phyloP scores from a whole-genome alignment of 2,329 filamentous ascomycete species.

The Alternaria viburni region DNA sequence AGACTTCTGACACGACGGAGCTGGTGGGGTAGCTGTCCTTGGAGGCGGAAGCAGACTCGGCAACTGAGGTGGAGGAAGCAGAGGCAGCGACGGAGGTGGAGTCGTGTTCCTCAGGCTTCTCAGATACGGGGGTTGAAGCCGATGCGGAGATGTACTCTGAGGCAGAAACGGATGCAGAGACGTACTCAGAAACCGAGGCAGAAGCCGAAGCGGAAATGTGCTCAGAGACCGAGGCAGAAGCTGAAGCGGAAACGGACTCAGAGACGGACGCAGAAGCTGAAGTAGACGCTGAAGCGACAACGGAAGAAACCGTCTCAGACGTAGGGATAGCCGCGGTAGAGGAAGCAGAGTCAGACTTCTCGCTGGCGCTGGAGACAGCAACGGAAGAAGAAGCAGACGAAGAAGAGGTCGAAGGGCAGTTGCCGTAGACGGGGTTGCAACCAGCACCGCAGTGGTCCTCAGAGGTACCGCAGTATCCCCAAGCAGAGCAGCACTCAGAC shows the following conservation, averaged over 20 bases:
- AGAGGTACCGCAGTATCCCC: slow-evolving; percentile 49
- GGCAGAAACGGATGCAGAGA: neutral
- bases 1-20: slow-evolving; percentile 10
- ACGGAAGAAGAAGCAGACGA: neutral
- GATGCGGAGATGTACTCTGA: neutral
- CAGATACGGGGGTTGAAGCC: slow-evolving; percentile 14
- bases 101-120: slow-evolving; percentile 10
- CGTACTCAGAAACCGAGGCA: neutral
- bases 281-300: neutral
- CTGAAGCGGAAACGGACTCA: slow-evolving; percentile 7
- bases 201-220: slow-evolving; percentile 1
- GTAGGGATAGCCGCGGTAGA: neutral
- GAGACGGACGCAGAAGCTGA: slow-evolving; percentile 12
- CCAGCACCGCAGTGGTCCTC: slow-evolving; percentile 35
- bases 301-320: neutral
- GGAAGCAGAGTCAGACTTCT: slow-evolving; percentile 10
- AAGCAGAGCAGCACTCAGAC: slow-evolving; percentile 54
- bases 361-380: slow-evolving; percentile 6
- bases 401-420: slow-evolving; percentile 16
- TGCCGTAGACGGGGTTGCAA: slow-evolving; percentile 39
- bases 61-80: slow-evolving; percentile 5
- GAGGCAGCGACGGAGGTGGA: slow-evolving; percentile 3
- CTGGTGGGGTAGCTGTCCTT: slow-evolving; percentile 14
- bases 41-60: neutral
- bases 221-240: neutral